phyloP scores from a whole-genome alignment of 140 eudicot genomes.

The Erigeron philadelphicus region DNA sequence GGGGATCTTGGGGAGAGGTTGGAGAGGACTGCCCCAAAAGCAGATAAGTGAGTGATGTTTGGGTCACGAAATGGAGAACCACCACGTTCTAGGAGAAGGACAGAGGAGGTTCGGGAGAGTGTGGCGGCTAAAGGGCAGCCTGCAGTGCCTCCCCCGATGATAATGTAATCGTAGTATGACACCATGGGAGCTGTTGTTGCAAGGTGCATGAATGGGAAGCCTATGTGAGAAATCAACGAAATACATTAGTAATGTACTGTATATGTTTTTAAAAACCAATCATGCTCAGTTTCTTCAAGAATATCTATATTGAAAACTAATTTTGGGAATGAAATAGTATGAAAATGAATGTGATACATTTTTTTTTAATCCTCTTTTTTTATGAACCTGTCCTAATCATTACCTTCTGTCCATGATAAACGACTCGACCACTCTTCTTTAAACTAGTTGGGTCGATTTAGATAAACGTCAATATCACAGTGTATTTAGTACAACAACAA shows the following conservation, averaged over 20 bases:
- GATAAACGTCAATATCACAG: neutral
- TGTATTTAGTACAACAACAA: too few species aligned
- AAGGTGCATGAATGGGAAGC: conserved; percentile 54
- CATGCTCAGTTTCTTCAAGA: too few species aligned
- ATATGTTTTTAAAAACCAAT: neutral
- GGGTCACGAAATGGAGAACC: conserved; percentile 82
- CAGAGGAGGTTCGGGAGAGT: conserved; percentile 64
- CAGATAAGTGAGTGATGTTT: conserved; percentile 57
- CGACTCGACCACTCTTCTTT: conserved; percentile 22
- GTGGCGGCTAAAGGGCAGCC: conserved; percentile 98
- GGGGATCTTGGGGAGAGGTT: conserved; percentile 72
- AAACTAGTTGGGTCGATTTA: neutral
- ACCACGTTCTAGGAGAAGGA: conserved; percentile 93
- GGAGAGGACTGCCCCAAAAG: conserved; percentile 63
- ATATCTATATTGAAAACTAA: too few species aligned
- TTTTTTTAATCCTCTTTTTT: conserved; percentile 2
- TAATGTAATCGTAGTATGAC: conserved; percentile 73
- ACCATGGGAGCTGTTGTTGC: conserved; percentile 63
- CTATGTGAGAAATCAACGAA: conserved; percentile 14
- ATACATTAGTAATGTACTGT: neutral
- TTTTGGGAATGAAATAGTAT: neutral
- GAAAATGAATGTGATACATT: neutral
- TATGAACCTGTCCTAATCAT: neutral
- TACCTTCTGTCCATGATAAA: neutral
- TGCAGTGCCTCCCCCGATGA: conserved; percentile 91